Base-by-base conservation (phyloP, 169 alveolate genomes). In the Babesia ovis region DNA sequence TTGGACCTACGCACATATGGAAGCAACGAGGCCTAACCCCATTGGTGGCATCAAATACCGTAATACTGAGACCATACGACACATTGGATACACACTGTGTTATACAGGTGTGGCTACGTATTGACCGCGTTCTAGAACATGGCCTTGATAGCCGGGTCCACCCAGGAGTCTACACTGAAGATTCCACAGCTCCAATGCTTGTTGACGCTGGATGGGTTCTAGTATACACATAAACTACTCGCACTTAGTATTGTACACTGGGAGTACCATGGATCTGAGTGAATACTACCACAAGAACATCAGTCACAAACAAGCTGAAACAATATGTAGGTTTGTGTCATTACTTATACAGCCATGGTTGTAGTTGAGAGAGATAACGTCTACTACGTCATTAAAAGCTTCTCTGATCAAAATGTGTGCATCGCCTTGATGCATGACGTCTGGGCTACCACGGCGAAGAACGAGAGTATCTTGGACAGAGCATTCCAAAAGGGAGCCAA, bases 401-500 rank as follows among this genome's bases (percentile, higher is more conserved):
- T 71, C 31, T 73, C 90, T 39, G 89, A 80, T 27, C 77, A 75
- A 23, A 68, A 80, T 45, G 77, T 84, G 18, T 25, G 71, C 4
- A 62, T 72, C 39, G 85, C 91, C 41, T 55, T 81, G 32, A 75
- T 70, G 42, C 82, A 48, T 58, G 75, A 80, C 57, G 68, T 71
- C 43, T 89, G 93, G 93, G 91, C 91, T 18, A 84, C 93, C 27
- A 74, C 90, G 27, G 82, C 91, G 42, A 80, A 76, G 31, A 83
- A 77, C 62, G 91, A 84, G 75, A 48, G 23, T 16, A 54, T 62
- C 31, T 54, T 79, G 46, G 55, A n/a, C 42, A 64, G 68, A 46
- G 64, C 46, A 22, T 71, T 56, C 73, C 79, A 69, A 41, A 69
- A 67, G 42, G 91, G 89, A 25, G 29, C 9, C 4, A 81, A 74